Evolutionary conservation across 2,329 filamentous ascomycete species (phyloP), one percentile per base, ranked within the genome.

Genomic region (Aspergillus pseudonomiae): DNA sequence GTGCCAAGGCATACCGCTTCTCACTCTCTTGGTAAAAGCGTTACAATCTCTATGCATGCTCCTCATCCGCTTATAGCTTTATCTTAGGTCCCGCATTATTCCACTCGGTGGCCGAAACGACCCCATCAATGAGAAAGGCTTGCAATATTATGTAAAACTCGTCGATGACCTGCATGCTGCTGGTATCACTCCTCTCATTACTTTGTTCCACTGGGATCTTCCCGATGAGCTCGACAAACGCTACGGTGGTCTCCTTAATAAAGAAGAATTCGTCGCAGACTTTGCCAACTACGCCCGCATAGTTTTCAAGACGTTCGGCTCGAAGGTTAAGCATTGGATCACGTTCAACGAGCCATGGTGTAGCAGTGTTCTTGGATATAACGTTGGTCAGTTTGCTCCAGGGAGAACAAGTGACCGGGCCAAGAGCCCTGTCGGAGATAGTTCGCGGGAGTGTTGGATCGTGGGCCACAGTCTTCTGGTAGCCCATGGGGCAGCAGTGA

Each of bases 331-430:
- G 82, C 85, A 92, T 79, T 96, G 93, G 93, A 92, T 94, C 77
- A 95, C 92, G 30, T 93, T 94, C 81, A 95, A 95, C 77, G 92
- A 96, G 82, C 93, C 93, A 4, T 95, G 91, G 88, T 96, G 92
- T 80, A 91, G 88, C 67, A 88, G 90, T 59, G 89, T 95, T 65
- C 84, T 95, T 48, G 92, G 92, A 41, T 95, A 94, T 79, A 91
- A 85, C 74, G 87, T 86, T 48, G 93, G 93, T 32, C 82, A 88
- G 66, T 93, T 94, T 74, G 93, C 93, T 12, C 93, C 93, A 0
- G 93, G 93, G n/a, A 89, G 87, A 73, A 92, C 89, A 7, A 93
- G 90, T 70, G 89, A 95, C 78, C 87, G 91, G 66, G 84, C 75
- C 64, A 91, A 89, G 83, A 92, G 86, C 57, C 72, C 86, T 2